These are phyloP conservation scores for Torulaspora indica DNA, from an alignment of 805 yeast genomes.

Conservation along the genomic window DNA sequence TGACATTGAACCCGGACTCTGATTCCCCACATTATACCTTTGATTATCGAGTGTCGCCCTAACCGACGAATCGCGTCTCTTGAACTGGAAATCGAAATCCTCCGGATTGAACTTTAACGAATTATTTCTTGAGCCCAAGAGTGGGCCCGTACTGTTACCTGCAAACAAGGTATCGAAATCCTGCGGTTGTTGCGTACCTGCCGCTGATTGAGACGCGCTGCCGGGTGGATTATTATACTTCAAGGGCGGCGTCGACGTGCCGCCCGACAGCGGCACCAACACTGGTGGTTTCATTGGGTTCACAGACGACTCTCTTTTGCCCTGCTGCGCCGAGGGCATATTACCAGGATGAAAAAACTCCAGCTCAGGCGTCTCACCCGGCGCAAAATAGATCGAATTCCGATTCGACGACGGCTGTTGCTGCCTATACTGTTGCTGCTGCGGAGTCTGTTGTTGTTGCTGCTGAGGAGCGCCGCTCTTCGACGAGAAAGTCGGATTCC, in stretches of 20 bases:
- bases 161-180: constrained; percentile 19
- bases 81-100: constrained; percentile 33
- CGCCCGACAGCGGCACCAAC: constrained; percentile 16
- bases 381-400: constrained; percentile 25
- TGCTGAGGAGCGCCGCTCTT: constrained; percentile 4
- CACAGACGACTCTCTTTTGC: constrained; percentile 11
- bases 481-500: constrained; percentile 21
- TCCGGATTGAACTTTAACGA: constrained; percentile 32
- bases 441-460: constrained; percentile 3
- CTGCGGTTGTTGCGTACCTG: constrained; percentile 5
- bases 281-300: constrained; percentile 28
- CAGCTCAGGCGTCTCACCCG: constrained; percentile 24
- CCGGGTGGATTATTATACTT: not conserved
- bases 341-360: constrained; percentile 19
- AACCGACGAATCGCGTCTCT: constrained; percentile 33
- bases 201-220: not conserved
- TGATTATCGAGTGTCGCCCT: constrained; percentile 24
- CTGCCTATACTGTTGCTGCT: constrained; percentile 12
- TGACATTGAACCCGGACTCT: constrained; percentile 7
- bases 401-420: constrained; percentile 27
- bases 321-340: not conserved
- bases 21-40: constrained; percentile 9
- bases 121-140: constrained; percentile 27
- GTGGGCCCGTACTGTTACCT: constrained; percentile 9
- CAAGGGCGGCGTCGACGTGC: constrained; percentile 6